Evolutionary conservation across 176 grass and related monocot genomes (phyloP).

Genomic region (Neostapfia colusana): DNA sequence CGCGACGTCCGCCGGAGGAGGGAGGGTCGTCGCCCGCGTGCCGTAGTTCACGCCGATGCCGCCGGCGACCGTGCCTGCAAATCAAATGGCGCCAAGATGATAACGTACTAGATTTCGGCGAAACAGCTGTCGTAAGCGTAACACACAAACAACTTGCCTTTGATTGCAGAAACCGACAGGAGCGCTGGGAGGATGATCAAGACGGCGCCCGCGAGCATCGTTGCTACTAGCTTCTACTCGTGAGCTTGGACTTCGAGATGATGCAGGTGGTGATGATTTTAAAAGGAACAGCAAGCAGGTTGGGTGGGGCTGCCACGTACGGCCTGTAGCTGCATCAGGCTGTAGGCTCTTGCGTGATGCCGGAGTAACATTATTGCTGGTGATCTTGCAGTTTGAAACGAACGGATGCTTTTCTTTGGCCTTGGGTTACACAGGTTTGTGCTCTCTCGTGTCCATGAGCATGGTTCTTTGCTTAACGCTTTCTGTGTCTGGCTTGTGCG

Average conservation of each 20-base stretch:
- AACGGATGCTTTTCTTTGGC: slow-evolving; percentile 72
- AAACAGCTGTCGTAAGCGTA: neutral
- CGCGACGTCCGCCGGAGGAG: slow-evolving; percentile 52
- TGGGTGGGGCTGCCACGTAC: no score
- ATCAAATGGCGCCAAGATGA: neutral
- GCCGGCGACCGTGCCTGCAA: slow-evolving; percentile 28
- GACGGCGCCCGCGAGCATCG: slow-evolving; percentile 10
- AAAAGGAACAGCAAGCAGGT: neutral
- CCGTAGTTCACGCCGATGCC: slow-evolving; percentile 77
- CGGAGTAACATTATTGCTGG: neutral
- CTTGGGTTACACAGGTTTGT: slow-evolving; percentile 25
- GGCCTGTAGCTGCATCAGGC: neutral
- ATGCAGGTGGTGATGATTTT: neutral
- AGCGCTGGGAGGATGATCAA: slow-evolving; percentile 21
- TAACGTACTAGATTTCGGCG: no score
- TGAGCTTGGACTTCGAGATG: neutral
- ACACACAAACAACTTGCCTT: neutral
- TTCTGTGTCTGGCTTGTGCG: slow-evolving; percentile 31
- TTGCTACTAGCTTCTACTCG: neutral
- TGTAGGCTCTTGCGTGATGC: slow-evolving; percentile 19
- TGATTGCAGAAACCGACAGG: neutral
- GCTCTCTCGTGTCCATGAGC: slow-evolving; percentile 7
- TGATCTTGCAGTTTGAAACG: slow-evolving; percentile 4
- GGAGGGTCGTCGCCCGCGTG: slow-evolving; percentile 51
- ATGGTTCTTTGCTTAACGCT: slow-evolving; percentile 21